These are phyloP conservation scores for Epipyxis sp. DNA, from an alignment of 108 stramenopile species.

Conservation along the genomic window DNA sequence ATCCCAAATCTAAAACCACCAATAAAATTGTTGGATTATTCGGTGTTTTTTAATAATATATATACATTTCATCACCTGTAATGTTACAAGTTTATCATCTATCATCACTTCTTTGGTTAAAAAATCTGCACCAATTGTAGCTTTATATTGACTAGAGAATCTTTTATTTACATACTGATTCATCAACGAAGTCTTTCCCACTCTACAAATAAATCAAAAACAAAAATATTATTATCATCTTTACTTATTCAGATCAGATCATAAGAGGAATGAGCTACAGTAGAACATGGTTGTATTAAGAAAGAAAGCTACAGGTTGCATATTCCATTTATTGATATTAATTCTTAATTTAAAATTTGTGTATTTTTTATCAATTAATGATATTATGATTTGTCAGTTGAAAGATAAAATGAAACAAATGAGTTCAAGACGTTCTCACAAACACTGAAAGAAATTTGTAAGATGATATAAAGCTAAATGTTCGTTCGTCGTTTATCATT, in stretches of 20 bases:
- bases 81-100: conserved; percentile 70
- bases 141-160: conserved; percentile 92
- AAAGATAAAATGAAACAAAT: no score
- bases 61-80: conserved; percentile 44
- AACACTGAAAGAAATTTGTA: no score
- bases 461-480: no score
- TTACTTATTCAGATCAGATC: not conserved
- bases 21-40: not conserved
- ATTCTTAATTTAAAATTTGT: no score
- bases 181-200: conserved; percentile 97
- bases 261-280: not conserved
- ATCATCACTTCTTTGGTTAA: conserved; percentile 74
- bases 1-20: conserved; percentile 86
- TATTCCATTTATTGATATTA: no score
- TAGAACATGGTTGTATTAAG: not conserved
- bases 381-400: not conserved
- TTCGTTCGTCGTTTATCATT: no score
- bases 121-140: conserved; percentile 98
- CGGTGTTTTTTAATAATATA: not conserved
- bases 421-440: no score
- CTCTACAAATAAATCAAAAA: conserved; percentile 52
- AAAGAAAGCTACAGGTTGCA: not conserved
- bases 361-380: not conserved
- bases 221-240: not conserved
- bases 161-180: conserved; percentile 91